Conservation (phyloP, 345 rosid species). For the Syzygium aromaticum region DNA sequence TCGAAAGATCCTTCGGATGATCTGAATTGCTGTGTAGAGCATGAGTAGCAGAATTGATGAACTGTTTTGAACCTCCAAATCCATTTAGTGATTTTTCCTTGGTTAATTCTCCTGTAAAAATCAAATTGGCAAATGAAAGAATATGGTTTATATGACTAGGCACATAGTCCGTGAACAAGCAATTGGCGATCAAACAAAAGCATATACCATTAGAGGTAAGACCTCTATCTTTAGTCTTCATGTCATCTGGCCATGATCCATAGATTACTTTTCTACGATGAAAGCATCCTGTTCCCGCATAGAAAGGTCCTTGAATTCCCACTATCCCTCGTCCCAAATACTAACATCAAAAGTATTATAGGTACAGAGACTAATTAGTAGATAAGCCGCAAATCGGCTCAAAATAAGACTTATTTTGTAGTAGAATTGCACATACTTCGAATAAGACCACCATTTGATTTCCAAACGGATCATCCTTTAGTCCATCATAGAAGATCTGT, state of each 20-base stretch:
- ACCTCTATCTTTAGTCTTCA: neutral
- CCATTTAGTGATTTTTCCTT: slow-evolving; percentile 5
- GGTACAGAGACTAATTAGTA: neutral
- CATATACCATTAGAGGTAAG: neutral
- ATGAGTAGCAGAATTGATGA: slow-evolving; percentile 14
- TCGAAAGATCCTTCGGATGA: neutral
- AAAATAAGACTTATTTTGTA: neutral
- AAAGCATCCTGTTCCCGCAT: slow-evolving; percentile 52
- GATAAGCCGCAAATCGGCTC: neutral
- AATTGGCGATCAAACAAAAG: neutral
- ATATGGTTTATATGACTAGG: neutral
- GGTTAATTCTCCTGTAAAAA: slow-evolving; percentile 6
- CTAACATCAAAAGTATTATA: slow-evolving; percentile 5
- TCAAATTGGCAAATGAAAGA: neutral
- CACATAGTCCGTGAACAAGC: neutral
- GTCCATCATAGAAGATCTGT: slow-evolving; percentile 18
- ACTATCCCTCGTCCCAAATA: slow-evolving; percentile 22
- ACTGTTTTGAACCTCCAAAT: slow-evolving; percentile 37
- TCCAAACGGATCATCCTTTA: slow-evolving; percentile 9
- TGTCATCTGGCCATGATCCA: slow-evolving; percentile 30
- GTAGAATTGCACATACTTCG: slow-evolving; percentile 7
- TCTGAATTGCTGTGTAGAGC: slow-evolving; percentile 30
- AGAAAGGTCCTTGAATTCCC: slow-evolving; percentile 50
- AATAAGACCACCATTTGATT: slow-evolving; percentile 15
- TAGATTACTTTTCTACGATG: slow-evolving; percentile 57